Evolutionary conservation across 2,329 filamentous ascomycete species (phyloP), one percentile per base, ranked within the genome.

Genomic region (Cladosporium cucumerinum): DNA sequence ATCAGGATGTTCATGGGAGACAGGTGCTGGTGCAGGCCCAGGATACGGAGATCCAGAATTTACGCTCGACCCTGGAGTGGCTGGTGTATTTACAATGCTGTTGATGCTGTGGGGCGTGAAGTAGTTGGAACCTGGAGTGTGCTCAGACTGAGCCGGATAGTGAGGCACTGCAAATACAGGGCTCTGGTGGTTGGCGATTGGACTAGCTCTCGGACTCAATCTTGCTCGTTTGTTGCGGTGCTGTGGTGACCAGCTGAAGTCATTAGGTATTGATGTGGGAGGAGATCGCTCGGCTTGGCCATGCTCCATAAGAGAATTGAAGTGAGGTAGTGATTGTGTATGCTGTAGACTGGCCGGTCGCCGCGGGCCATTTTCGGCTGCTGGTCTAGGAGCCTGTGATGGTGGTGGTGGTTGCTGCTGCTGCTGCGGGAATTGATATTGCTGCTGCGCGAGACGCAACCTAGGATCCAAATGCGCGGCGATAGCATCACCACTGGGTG

Each of bases 31-130:
- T 28, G 69, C 63, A n/a, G 39, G 66, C 3, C 58, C 55, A 23
- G 70, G 68, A 39, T 69, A 71, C 21, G 73, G 72, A 11, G 74
- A 74, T 51, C 63, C 68, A 11, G 72, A 72, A 34, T 68, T 64
- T 54, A 68, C 65, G 59, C 71, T 74, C 58, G 77, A 80, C 65
- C 72, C 76, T 39, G 78, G 82, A 63, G 77, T 85, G 70, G 78
- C 79, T 68, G 77, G 80, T 65, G 77, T 76, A 67, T 78, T 70
- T 69, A 79, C 65, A 59, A 74, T 70, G 67, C 68, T 72, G 70
- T 72, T 75, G 77, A 73, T 78, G 64, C 77, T 80, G 65, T 78
- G 80, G 25, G 79, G 73, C 48, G 75, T 74, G 66, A 68, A 71
- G 34, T 69, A 65, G 16, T 67, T 70, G 11, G 72, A 73, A 32